phyloP scores from a whole-genome alignment of 345 rosid genomes.

The Pistacia integerrima region DNA sequence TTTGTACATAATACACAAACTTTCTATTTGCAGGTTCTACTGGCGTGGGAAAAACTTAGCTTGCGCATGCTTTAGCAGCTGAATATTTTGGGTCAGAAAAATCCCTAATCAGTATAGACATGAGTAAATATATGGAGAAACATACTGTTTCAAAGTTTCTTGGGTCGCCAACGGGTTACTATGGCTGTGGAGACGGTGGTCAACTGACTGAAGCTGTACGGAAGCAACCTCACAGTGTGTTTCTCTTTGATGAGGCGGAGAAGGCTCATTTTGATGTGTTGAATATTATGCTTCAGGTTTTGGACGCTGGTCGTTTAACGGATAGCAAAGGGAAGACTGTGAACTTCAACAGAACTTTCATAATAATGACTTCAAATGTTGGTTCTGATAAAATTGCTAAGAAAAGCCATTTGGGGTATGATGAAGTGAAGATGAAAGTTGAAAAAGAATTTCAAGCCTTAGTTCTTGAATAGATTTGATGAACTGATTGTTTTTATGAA shows the following conservation, averaged over 20 bases:
- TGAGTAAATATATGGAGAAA: constrained; percentile 53
- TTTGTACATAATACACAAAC: constrained; percentile 25
- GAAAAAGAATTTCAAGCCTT: constrained; percentile 58
- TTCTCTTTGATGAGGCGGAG: constrained; percentile 69
- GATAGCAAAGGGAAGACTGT: constrained; percentile 62
- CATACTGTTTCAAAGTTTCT: too few relatives aligned
- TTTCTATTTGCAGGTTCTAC: constrained; percentile 67
- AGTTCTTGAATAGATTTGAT: constrained; percentile 65
- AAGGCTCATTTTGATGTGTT: constrained; percentile 68
- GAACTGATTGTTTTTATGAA: constrained; percentile 66
- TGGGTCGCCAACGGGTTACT: constrained; percentile 43
- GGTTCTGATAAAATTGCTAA: too few relatives aligned
- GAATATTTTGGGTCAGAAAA: constrained; percentile 35
- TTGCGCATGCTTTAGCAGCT: constrained; percentile 57
- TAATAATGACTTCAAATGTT: constrained; percentile 40
- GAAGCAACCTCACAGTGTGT: constrained; percentile 50
- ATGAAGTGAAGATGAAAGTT: constrained; percentile 33
- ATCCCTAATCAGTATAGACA: constrained; percentile 62
- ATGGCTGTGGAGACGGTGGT: constrained; percentile 53
- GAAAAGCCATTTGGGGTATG: not conserved
- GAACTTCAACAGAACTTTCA: constrained; percentile 61
- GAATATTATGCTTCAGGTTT: constrained; percentile 62
- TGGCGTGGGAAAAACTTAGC: constrained; percentile 69
- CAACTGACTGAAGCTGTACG: constrained; percentile 65
- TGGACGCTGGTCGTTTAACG: constrained; percentile 60